Evolutionary conservation across 2,329 filamentous ascomycete species (phyloP), one percentile per base, ranked within the genome.

Genomic region (Penicillium polonicum): DNA sequence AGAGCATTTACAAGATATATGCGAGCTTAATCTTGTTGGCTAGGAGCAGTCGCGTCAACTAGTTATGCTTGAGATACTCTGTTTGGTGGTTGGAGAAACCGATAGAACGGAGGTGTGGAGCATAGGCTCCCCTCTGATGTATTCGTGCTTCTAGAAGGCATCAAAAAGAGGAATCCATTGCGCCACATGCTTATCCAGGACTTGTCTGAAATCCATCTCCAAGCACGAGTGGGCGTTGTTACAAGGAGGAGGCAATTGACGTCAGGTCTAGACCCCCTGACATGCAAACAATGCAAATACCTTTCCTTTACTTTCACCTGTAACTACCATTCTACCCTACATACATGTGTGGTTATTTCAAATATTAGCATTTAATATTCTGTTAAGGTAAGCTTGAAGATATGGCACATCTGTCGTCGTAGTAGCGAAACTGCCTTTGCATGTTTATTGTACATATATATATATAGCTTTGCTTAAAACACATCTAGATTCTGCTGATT

Each of bases 81-180:
- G 45, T 49, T 60, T 67, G 63, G 65, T 62, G 60, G 56, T 21
- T 59, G 19, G 41, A 41, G 42, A 45, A 42, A 48, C 57, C 39
- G 52, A 63, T 42, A 44, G 39, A 52, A 57, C 35, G 36, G n/a
- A 46, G 33, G 12, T 39, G 65, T 65, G 65, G 60, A 58, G 44
- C 55, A 25, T 2, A 17, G 25, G 51, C 42, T 41, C 52, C 42
- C 8, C 45, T 54, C 39, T 38, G 53, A 46, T 57, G 39, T 41
- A 41, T 39, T 52, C 19, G 41, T 48, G 44, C 31, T 57, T 62
- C 41, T 56, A 42, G 48, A 53, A 55, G n/a, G 33, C 12, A 25
- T 49, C 17, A 21, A 21, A 52, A 53, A 45, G n/a, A 46, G 44
- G 36, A 41, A 31, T 31, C 43, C 6, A 4, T 8, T 36, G 5